These are phyloP conservation scores for Parascedosporium putredinis DNA, from an alignment of 2,329 filamentous ascomycete genomes.

Conservation along the genomic window DNA sequence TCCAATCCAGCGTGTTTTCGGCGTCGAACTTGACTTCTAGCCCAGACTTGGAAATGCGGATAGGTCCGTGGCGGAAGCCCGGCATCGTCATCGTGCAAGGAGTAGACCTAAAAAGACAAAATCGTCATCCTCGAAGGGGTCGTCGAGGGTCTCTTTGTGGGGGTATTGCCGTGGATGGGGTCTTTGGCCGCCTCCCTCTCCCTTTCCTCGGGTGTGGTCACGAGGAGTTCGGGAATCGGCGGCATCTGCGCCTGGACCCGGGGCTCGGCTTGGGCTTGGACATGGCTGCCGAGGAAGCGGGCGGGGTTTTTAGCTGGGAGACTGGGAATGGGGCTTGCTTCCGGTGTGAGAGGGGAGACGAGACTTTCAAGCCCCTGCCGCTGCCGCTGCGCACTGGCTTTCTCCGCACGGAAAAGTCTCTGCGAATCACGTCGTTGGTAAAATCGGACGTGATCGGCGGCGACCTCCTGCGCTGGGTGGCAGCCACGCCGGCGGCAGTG, in stretches of 20 bases:
- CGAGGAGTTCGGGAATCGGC: conserved; percentile 30
- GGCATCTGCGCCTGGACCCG: conserved; percentile 20
- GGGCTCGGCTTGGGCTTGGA: no score
- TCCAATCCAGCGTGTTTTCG: conserved; percentile 45
- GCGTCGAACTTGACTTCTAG: conserved; percentile 15
- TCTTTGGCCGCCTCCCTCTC: conserved; percentile 1
- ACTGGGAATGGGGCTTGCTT: conserved; percentile 4
- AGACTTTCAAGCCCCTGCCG: no score
- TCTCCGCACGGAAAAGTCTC: conserved; percentile 15
- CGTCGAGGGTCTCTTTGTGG: conserved; percentile 10
- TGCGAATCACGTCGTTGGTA: conserved; percentile 13
- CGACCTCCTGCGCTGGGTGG: background rate
- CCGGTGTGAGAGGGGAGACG: background rate
- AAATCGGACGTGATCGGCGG: background rate
- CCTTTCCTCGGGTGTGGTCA: conserved; percentile 12
- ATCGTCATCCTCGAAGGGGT: conserved; percentile 28
- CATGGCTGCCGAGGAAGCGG: background rate
- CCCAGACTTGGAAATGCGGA: conserved; percentile 39
- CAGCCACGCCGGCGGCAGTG: conserved; percentile 20
- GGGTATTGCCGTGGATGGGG: background rate
- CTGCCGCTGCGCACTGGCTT: conserved; percentile 9
- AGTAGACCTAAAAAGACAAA: conserved; percentile 37
- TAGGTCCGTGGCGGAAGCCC: conserved; percentile 42
- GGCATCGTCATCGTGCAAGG: conserved; percentile 39
- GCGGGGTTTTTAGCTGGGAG: conserved; percentile 9